Percentiles rank a stretch among this genome's conserved stretches.
Conservation (phyloP, 495 filamentous ascomycete species). For the Penicillium lagena region DNA sequence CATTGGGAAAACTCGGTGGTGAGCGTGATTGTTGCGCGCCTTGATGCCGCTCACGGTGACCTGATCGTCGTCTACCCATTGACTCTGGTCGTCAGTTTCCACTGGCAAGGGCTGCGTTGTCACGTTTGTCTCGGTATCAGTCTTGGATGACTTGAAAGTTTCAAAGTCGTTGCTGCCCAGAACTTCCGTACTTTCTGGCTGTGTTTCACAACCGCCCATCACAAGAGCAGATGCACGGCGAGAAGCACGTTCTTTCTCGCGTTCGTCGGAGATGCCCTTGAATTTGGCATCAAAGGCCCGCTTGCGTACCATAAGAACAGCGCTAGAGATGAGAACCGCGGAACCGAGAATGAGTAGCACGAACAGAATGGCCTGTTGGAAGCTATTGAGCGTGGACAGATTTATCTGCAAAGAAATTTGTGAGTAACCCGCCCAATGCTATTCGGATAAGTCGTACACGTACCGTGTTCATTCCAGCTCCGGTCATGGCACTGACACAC, state of each 20-base stretch:
- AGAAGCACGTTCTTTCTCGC: conserved; percentile 9
- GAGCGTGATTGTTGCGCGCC: conserved; percentile 4
- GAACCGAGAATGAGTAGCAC: conserved; percentile 66
- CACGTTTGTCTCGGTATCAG: no score
- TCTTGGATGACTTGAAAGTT: background rate
- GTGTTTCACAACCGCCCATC: background rate
- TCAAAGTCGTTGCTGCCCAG: background rate
- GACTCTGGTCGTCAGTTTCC: conserved; percentile 4
- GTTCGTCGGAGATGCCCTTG: conserved; percentile 47
- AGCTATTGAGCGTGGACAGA: conserved; percentile 64
- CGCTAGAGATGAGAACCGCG: conserved; percentile 39
- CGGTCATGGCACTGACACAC: conserved; percentile 72
- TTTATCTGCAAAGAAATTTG: conserved; percentile 41
- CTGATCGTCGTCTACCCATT: conserved; percentile 25
- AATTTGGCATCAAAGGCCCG: conserved; percentile 66
- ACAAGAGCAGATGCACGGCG: background rate
- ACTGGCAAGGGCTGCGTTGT: no score
- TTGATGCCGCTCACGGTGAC: conserved; percentile 23
- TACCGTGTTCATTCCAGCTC: conserved; percentile 68
- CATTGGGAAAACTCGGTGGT: conserved; percentile 42
- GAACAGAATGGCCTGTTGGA: conserved; percentile 74
- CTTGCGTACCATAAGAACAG: conserved; percentile 51
- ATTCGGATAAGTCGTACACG: conserved; percentile 12
- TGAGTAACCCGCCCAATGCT: background rate
- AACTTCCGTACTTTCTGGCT: background rate